Conservation (phyloP, 192 early-diverging fungal species). For the Backusella mclennaniae region DNA sequence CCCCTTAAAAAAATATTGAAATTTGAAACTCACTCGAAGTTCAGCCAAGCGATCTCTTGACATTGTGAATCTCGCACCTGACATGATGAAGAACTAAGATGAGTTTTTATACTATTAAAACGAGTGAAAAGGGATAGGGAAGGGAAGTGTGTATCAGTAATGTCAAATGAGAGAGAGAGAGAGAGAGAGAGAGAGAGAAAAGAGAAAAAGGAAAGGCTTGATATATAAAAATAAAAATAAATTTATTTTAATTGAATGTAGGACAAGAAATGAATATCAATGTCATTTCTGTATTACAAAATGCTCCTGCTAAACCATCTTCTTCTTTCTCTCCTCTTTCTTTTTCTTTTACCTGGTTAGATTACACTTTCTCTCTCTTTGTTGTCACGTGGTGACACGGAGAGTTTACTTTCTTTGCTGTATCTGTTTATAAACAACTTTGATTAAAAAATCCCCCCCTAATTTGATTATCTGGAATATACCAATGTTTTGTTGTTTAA, state of each 20-base stretch:
- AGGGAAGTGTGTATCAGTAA: background rate
- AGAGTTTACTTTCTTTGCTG: background rate
- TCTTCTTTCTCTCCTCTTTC: background rate
- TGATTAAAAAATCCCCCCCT: background rate
- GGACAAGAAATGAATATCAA: conserved; percentile 1
- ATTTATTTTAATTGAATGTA: background rate
- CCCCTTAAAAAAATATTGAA: background rate
- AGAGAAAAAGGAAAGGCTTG: background rate
- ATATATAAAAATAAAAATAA: background rate
- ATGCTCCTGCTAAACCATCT: conserved; percentile 3
- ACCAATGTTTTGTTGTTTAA: background rate
- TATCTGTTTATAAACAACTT: background rate
- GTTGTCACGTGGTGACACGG: background rate
- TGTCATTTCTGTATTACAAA: background rate
- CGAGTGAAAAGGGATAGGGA: conserved; percentile 8
- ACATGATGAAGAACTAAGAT: conserved; percentile 12
- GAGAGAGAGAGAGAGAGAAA: conserved; percentile 1
- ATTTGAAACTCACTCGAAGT: conserved; percentile 24
- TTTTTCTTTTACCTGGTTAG: background rate
- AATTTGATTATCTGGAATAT: background rate
- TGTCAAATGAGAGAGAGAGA: background rate
- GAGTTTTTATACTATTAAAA: background rate
- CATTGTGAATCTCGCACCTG: conserved; percentile 38
- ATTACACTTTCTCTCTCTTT: background rate
- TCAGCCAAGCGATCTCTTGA: conserved; percentile 38